Percentiles rank a stretch among this genome's conserved stretches.
Conservation (phyloP, 495 filamentous ascomycete genomes). For the Daldinia bambusicola region DNA sequence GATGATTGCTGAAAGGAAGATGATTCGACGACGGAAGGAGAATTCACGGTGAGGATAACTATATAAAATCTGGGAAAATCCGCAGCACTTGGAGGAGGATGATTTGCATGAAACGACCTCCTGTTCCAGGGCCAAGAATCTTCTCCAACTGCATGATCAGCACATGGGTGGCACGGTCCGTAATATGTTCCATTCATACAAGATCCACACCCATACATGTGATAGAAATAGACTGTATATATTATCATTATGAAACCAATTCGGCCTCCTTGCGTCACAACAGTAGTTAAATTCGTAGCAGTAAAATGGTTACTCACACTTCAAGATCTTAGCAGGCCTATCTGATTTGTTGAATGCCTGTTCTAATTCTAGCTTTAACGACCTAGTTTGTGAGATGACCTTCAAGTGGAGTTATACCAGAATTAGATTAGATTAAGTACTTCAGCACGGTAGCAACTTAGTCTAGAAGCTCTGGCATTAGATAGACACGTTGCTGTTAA, state of each 20-base stretch:
- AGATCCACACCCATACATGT: slow-evolving; percentile 7
- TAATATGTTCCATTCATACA: background rate
- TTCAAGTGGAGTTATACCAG: no score
- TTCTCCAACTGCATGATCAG: slow-evolving; percentile 33
- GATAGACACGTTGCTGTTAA: no score
- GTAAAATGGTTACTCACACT: no score
- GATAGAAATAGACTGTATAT: no score
- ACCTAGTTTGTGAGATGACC: no score
- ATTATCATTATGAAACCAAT: no score
- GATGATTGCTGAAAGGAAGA: slow-evolving; percentile 3
- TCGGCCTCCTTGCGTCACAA: background rate
- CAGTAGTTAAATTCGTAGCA: background rate
- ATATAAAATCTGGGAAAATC: slow-evolving; percentile 15
- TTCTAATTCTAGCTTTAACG: no score
- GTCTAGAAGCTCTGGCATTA: no score
- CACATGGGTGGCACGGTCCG: slow-evolving; percentile 25
- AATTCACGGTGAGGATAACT: background rate
- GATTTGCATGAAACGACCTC: slow-evolving; percentile 36
- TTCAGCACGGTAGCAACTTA: no score
- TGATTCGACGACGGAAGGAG: slow-evolving; percentile 1
- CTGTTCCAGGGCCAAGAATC: slow-evolving; percentile 33
- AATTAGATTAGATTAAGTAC: no score
- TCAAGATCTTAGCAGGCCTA: no score
- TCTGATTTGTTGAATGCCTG: no score
- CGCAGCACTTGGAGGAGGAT: slow-evolving; percentile 21